Percentiles rank a stretch among this genome's conserved stretches.
These are phyloP conservation scores for Lentinula guzmanii DNA, from an alignment of 768 basidiomycete genomes.

Conservation along the genomic window DNA sequence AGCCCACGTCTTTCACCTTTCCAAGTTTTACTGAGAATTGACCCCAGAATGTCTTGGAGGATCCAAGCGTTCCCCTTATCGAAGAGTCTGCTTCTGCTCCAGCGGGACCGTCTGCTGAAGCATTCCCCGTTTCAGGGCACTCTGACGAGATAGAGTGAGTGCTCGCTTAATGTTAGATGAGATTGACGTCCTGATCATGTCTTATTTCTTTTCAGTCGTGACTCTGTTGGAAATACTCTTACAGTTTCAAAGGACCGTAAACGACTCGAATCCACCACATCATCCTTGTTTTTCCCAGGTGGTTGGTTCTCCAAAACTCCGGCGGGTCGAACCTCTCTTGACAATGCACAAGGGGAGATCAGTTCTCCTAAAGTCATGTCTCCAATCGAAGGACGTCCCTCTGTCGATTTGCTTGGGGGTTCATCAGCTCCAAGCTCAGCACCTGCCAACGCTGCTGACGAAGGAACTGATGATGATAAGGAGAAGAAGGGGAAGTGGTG, in stretches of 20 bases:
- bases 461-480: conserved; percentile 9
- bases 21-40: background rate
- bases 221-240: conserved; percentile 10
- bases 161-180: no score
- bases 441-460: conserved; percentile 9
- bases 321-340: conserved; percentile 41
- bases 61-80: background rate
- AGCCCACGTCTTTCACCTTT: background rate
- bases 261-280: conserved; percentile 46
- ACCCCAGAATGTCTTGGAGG: background rate
- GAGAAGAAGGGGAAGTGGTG: conserved; percentile 33
- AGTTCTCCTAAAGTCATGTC: conserved; percentile 21
- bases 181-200: background rate
- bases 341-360: conserved; percentile 47
- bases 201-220: background rate
- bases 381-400: conserved; percentile 15
- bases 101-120: background rate
- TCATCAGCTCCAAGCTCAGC: conserved; percentile 1
- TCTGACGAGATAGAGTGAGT: conserved; percentile 1
- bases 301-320: conserved; percentile 44
- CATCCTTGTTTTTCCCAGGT: conserved; percentile 54
- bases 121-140: background rate
- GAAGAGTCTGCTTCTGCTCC: background rate
- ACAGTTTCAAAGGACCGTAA: conserved; percentile 21
- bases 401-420: background rate